Conservation (phyloP, 1,139 yeast species). For the Yamadazyma siamensis region DNA sequence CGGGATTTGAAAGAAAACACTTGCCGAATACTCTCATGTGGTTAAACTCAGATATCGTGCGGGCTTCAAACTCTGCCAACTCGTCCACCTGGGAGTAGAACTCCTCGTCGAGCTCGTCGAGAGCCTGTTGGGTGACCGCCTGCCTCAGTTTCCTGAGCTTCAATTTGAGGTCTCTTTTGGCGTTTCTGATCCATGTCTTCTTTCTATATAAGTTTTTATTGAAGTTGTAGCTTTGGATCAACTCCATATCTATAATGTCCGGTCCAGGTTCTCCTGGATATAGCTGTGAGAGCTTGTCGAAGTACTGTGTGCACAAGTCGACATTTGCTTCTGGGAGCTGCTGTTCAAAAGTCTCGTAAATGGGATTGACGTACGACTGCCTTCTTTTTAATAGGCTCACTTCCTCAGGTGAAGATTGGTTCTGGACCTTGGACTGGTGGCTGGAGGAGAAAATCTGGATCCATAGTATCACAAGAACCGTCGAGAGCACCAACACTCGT, state of each 20-base stretch:
- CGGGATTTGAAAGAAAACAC: constrained; percentile 17
- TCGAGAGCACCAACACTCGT: background rate
- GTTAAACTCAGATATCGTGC: constrained; percentile 19
- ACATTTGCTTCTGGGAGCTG: background rate
- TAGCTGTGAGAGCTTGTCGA: constrained; percentile 12
- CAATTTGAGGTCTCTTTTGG: constrained; percentile 10
- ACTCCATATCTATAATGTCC: constrained; percentile 18
- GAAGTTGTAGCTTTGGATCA: constrained; percentile 13
- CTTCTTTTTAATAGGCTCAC: constrained; percentile 1
- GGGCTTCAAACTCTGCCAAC: constrained; percentile 20
- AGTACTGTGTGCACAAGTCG: constrained; percentile 7
- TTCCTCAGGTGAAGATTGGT: no score
- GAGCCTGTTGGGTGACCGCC: constrained; percentile 13
- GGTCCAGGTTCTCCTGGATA: constrained; percentile 9
- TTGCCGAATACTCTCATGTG: constrained; percentile 31
- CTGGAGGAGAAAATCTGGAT: background rate
- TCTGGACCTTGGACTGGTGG: no score
- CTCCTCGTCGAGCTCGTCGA: constrained; percentile 11
- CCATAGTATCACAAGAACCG: background rate
- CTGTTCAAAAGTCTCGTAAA: constrained; percentile 1
- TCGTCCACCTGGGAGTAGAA: constrained; percentile 10
- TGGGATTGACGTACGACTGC: constrained; percentile 1
- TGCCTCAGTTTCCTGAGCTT: constrained; percentile 13
- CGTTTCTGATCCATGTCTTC: constrained; percentile 24
- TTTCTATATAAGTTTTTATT: constrained; percentile 23